Evolutionary conservation across 148 eudicot genomes (phyloP).

Genomic region (Fagopyrum esculentum): DNA sequence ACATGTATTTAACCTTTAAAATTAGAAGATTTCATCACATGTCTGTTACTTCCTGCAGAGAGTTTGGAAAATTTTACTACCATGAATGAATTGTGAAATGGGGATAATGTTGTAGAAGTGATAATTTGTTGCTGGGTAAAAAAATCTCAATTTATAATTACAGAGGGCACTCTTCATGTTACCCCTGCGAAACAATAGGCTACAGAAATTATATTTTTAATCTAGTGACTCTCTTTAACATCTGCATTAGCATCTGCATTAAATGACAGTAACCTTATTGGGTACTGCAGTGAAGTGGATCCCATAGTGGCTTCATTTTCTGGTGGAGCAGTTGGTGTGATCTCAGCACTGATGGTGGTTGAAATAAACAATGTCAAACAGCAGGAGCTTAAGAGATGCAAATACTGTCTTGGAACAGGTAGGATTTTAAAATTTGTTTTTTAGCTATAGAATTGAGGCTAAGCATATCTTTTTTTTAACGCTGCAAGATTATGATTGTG

Average conservation of each 20-base stretch:
- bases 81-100: background rate
- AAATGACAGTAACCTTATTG: background rate
- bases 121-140: no score
- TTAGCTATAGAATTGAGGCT: background rate
- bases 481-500: no score
- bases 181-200: no score
- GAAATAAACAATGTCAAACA: constrained; percentile 96
- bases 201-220: no score
- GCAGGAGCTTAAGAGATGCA: constrained; percentile 93
- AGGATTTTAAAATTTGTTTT: constrained; percentile 10
- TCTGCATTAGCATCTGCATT: no score
- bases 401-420: constrained; percentile 97
- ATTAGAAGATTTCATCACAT: background rate
- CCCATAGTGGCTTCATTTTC: constrained; percentile 98
- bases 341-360: constrained; percentile 96
- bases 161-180: no score
- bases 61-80: background rate
- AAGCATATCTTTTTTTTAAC: background rate
- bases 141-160: no score
- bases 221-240: no score
- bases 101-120: background rate
- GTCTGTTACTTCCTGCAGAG: background rate
- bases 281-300: constrained; percentile 69
- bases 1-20: no score
- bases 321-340: constrained; percentile 97